A percentile compares a stretch with the other conserved stretches of the same genome.
These are phyloP conservation scores for Botryotinia calthae DNA, from an alignment of 2,329 filamentous ascomycete species.

Conservation along the genomic window DNA sequence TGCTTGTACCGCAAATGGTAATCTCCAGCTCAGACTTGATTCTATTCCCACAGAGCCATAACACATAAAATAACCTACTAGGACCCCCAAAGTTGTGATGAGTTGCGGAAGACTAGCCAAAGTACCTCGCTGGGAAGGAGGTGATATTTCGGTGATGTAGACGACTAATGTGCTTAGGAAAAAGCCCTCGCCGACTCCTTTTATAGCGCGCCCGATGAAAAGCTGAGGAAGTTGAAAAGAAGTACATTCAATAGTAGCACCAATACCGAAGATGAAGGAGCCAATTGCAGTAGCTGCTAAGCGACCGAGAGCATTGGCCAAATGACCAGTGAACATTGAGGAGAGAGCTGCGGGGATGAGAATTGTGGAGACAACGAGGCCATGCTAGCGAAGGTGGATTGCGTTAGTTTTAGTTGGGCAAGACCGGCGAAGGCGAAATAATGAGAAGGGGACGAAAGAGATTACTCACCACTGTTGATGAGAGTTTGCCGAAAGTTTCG, in stretches of 20 bases:
- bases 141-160: conserved; percentile 61
- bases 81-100: conserved; percentile 49
- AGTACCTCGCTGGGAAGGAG: conserved; percentile 48
- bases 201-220: conserved; percentile 52
- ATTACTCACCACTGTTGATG: conserved; percentile 43
- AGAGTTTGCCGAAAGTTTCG: conserved; percentile 47
- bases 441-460: background rate
- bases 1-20: conserved; percentile 53
- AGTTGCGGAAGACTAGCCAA: conserved; percentile 54
- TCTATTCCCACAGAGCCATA: conserved; percentile 51
- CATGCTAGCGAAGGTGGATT: conserved; percentile 39
- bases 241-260: conserved; percentile 51
- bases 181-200: conserved; percentile 58
- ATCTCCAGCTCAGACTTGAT: conserved; percentile 53
- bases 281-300: conserved; percentile 50
- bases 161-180: conserved; percentile 57
- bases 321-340: conserved; percentile 55
- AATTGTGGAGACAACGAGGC: conserved; percentile 58
- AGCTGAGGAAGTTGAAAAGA: conserved; percentile 51
- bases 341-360: conserved; percentile 56
- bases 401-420: background rate
- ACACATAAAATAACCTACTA: conserved; percentile 57
- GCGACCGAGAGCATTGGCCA: conserved; percentile 52
- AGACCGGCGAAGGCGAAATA: background rate
- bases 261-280: conserved; percentile 50